phyloP scores from a whole-genome alignment of 805 yeast species.

The Candida ficus region DNA sequence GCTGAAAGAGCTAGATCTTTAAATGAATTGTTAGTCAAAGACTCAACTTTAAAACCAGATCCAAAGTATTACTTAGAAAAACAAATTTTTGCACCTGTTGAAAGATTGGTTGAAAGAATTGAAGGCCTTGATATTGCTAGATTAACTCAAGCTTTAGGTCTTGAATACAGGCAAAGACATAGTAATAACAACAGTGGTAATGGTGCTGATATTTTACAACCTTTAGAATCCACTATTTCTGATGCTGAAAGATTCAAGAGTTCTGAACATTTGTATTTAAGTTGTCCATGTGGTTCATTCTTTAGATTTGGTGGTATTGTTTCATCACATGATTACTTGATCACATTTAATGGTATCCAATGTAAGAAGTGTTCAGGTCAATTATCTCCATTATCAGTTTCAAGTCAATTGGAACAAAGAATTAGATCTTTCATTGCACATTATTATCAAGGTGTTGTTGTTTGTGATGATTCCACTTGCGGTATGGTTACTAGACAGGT shows the following conservation, averaged over 20 bases:
- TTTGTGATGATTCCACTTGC: conserved; percentile 83
- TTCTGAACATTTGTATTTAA: conserved; percentile 47
- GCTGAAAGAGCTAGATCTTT: conserved; percentile 85
- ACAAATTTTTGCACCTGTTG: conserved; percentile 88
- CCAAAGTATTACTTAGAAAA: conserved; percentile 75
- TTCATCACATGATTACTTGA: conserved; percentile 52
- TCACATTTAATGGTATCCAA: conserved; percentile 64
- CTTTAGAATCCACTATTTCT: conserved; percentile 74
- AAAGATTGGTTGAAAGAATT: conserved; percentile 76
- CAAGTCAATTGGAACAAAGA: conserved; percentile 69
- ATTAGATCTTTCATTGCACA: conserved; percentile 64
- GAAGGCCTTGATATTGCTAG: conserved; percentile 82
- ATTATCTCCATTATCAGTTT: conserved; percentile 50
- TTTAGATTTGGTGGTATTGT: conserved; percentile 75
- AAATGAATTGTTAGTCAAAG: conserved; percentile 58
- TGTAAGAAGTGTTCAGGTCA: conserved; percentile 57
- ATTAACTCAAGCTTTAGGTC: conserved; percentile 70
- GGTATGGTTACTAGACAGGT: conserved; percentile 76
- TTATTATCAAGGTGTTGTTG: conserved; percentile 84
- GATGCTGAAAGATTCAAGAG: conserved; percentile 80
- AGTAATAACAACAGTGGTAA: conserved; percentile 23
- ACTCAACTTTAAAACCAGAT: conserved; percentile 59
- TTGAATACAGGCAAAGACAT: conserved; percentile 53
- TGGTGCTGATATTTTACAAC: conserved; percentile 45
- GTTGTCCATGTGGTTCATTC: conserved; percentile 55